Evolutionary conservation across 2,329 filamentous ascomycete genomes (phyloP).

Genomic region (Albophoma yamanashiensis): DNA sequence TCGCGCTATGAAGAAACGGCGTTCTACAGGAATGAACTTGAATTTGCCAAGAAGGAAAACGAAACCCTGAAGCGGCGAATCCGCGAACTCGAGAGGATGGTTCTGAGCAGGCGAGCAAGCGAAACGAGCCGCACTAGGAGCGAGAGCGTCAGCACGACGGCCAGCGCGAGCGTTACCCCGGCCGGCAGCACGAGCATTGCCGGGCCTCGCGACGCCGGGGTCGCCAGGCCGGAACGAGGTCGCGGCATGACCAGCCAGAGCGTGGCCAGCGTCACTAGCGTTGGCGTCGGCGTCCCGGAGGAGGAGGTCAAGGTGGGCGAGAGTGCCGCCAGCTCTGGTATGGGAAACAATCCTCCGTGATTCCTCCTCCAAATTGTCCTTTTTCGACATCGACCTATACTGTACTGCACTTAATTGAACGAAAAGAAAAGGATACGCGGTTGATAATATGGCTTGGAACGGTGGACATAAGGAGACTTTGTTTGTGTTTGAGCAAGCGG

Average conservation of each 20-base stretch:
- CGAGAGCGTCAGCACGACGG: constrained; percentile 42
- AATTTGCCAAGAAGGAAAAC: constrained; percentile 52
- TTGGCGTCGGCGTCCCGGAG: constrained; percentile 45
- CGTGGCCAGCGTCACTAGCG: constrained; percentile 33
- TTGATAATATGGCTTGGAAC: background rate
- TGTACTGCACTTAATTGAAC: background rate
- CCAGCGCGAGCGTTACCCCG: constrained; percentile 32
- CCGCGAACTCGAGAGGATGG: constrained; percentile 47
- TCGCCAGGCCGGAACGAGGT: constrained; percentile 26
- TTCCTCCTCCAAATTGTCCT: background rate
- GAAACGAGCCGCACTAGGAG: constrained; percentile 36
- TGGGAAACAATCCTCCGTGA: constrained; percentile 9
- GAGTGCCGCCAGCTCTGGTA: constrained; percentile 42
- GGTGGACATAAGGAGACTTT: background rate
- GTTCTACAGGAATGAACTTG: constrained; percentile 48
- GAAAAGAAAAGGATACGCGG: no score
- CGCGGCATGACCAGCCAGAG: constrained; percentile 31
- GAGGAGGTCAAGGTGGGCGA: constrained; percentile 51
- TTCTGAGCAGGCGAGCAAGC: constrained; percentile 37
- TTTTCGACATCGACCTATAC: background rate
- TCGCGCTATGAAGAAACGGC: constrained; percentile 52
- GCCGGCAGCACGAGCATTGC: constrained; percentile 31
- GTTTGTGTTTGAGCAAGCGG: background rate
- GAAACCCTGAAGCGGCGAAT: constrained; percentile 50
- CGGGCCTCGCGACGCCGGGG: constrained; percentile 28